Conservation (phyloP, 2,329 filamentous ascomycete species). For the Scedosporium boydii region DNA sequence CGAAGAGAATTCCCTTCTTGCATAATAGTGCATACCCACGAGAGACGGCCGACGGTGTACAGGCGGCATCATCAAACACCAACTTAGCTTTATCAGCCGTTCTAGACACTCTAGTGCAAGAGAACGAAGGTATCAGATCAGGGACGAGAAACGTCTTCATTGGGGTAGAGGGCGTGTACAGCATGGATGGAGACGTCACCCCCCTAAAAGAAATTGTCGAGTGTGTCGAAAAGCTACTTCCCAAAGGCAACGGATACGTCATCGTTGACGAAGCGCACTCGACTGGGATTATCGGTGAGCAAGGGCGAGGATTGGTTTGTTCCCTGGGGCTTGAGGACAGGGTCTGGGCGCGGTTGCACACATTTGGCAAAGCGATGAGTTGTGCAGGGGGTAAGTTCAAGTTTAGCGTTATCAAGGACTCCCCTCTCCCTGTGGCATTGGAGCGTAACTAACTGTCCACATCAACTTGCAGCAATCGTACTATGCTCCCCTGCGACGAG, state of each 20-base stretch:
- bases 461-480: conserved; percentile 32
- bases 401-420: rapidly evolving
- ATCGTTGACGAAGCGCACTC: conserved; percentile 63
- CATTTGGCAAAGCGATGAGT: conserved; percentile 59
- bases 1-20: conserved; percentile 35
- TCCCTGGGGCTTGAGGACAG: conserved; percentile 43
- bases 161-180: conserved; percentile 65
- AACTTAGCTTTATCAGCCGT: background rate
- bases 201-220: conserved; percentile 52
- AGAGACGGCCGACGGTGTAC: background rate
- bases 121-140: conserved; percentile 19
- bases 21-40: conserved; percentile 40
- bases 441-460: conserved; percentile 10
- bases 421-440: too few relatives aligned
- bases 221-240: conserved; percentile 45
- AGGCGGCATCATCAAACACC: background rate
- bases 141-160: conserved; percentile 51
- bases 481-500: conserved; percentile 51
- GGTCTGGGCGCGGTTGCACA: conserved; percentile 51
- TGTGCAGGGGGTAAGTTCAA: conserved; percentile 56
- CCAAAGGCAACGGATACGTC: conserved; percentile 48
- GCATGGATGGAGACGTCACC: conserved; percentile 72
- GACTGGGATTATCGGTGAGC: conserved; percentile 46
- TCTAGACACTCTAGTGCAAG: conserved; percentile 16
- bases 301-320: conserved; percentile 49